Base-by-base conservation (phyloP, 225 moss, liverwort and hornwort genomes). In the Marchantia paleacea region DNA sequence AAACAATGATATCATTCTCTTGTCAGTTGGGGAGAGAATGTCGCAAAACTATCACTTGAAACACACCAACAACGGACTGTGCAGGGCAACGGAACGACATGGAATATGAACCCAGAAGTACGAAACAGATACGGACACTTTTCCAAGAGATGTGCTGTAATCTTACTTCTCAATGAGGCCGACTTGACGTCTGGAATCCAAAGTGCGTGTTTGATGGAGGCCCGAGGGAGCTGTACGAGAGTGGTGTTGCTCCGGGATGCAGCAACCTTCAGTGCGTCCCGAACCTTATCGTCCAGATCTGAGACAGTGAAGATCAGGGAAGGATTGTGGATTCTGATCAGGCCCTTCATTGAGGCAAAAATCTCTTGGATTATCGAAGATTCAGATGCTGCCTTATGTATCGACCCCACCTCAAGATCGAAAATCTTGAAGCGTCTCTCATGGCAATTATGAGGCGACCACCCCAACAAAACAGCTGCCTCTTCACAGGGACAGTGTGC, bases 401-500 rank as follows among this genome's bases (percentile, higher is more conserved):
- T 70, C 18, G 88, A 90, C 75, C 90, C 90, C 53, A 90, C 86
- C 83, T 91, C 92, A 7, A 99, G 91, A 73, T 99, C 88, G 67
- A 99, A 99, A 75, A 99, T 91, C 76, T 95, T 99, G 90, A 99
- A 95, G 22, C 97, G 90, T 66, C 95, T 91, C 65, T 95, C 97
- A 69, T 85, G 92, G 72, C 97, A 99, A 8, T 87, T 89, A 12
- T 78, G 39, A 12, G 90, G 69, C 3, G 89, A 31, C 97, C 97
- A 99, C 22, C 93, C 92, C 47, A 99, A 86, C 47, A 91, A 8
- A 67, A 64, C 69, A 22, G 95, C 91, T 52, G 97, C 91, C 66
- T 90, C 91, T 75, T 95, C 95, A 82, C 97, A 99, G 9, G 92
- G 83, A 75, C 94, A 94, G 18, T 87, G 83, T 10, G 52, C 58